Evolutionary conservation across 2,329 filamentous ascomycete species (phyloP).

Genomic region (Plectosphaerella plurivora): DNA sequence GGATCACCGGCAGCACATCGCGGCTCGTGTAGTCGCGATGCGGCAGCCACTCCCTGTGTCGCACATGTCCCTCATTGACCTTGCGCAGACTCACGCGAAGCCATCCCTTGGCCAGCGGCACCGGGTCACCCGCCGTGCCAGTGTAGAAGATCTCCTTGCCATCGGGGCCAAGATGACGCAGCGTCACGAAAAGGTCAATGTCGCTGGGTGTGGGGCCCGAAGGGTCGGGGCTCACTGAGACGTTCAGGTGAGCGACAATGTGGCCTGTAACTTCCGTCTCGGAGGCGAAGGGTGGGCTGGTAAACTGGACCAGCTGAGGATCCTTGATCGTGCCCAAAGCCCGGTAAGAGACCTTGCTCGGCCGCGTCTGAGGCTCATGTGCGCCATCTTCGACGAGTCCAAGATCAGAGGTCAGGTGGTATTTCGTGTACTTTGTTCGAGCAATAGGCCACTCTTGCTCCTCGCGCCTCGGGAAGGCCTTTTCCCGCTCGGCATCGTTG

Average conservation of each 20-base stretch:
- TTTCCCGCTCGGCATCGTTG: constrained; percentile 59
- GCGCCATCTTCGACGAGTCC: constrained; percentile 29
- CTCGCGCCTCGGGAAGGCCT: constrained; percentile 45
- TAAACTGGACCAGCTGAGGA: constrained; percentile 53
- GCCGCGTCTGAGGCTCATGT: constrained; percentile 10
- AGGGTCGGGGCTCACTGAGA: constrained; percentile 56
- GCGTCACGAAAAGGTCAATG: constrained; percentile 60
- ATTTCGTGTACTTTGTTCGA: constrained; percentile 59
- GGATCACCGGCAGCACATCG: constrained; percentile 50
- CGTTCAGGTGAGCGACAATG: constrained; percentile 58
- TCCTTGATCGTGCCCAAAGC: constrained; percentile 54
- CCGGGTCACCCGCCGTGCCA: constrained; percentile 59
- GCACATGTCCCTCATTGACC: constrained; percentile 42
- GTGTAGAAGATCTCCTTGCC: constrained; percentile 61
- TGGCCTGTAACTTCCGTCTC: constrained; percentile 70
- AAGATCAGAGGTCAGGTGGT: constrained; percentile 47
- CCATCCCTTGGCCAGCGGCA: constrained; percentile 62
- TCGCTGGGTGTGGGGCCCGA: constrained; percentile 33
- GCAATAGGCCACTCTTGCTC: constrained; percentile 66
- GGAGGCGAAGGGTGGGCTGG: constrained; percentile 48
- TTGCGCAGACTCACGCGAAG: constrained; percentile 54
- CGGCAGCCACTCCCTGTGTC: constrained; percentile 50
- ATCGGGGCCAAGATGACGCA: constrained; percentile 50
- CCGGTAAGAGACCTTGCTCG: constrained; percentile 47
- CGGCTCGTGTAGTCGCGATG: constrained; percentile 53